phyloP scores from a whole-genome alignment of 331 rosid species.

The Spiraea crenata region DNA sequence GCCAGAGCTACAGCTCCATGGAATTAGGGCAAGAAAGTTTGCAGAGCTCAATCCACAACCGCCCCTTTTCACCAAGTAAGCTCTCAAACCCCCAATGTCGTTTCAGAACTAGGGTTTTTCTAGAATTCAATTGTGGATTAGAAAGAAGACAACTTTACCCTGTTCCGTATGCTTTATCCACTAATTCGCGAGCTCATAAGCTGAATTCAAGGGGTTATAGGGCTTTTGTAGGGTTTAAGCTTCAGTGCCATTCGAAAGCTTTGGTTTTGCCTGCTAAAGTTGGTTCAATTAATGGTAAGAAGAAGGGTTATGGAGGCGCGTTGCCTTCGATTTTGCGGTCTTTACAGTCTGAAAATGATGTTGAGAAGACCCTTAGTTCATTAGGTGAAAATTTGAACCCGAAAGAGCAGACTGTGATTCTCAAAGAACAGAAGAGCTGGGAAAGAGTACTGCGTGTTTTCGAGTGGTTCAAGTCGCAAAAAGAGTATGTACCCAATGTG shows the following conservation, averaged over 20 bases:
- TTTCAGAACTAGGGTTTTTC: constrained; percentile 28
- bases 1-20: constrained; percentile 24
- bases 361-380: constrained; percentile 47
- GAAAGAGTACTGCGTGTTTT: constrained; percentile 53
- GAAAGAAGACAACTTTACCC: constrained; percentile 11
- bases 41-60: constrained; percentile 29
- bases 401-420: constrained; percentile 71
- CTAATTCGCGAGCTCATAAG: constrained; percentile 20
- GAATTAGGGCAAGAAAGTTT: constrained; percentile 42
- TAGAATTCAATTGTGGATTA: constrained; percentile 19
- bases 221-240: constrained; percentile 46
- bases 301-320: constrained; percentile 39
- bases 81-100: constrained; percentile 19
- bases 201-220: constrained; percentile 17
- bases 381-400: constrained; percentile 40
- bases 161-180: constrained; percentile 17
- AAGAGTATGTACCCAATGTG: constrained; percentile 60
- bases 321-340: constrained; percentile 49
- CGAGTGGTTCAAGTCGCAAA: constrained; percentile 69
- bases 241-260: constrained; percentile 33
- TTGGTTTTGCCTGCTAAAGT: constrained; percentile 28
- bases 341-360: constrained; percentile 34
- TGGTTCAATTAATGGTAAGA: constrained; percentile 30
- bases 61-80: constrained; percentile 26
- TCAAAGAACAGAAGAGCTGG: constrained; percentile 61